Evolutionary conservation across 768 basidiomycete genomes (phyloP), one percentile per base, ranked within the genome.

Genomic region (Rhodotorula graminis): DNA sequence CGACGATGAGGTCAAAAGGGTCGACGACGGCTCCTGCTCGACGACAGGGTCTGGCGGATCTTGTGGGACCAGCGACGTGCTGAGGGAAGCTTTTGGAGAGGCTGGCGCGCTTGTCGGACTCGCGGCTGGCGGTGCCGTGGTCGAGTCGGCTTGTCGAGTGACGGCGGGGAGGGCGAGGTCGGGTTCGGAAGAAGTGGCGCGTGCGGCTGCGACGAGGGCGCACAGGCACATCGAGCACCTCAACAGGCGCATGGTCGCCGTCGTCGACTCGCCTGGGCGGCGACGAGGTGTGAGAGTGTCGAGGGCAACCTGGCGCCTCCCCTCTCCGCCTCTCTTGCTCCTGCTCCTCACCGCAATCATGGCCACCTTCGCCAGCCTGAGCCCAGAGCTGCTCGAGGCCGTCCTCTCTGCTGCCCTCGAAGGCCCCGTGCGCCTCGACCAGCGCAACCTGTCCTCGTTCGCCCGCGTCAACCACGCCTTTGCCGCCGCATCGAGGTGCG

Each of bases 371-470:
- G 18, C 10, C 19, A 18, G 6, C 3, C 50, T 68, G 37, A 27
- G 59, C 33, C 59, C 59, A 33, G 67, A 68, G 42, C 59, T 68
- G 10, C 15, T 68, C 60, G 50, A 61, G 10, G 2, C 16, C 16
- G 27, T 68, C 49, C 27, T 68, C 52, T 14, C 10, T 1, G 0
- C 2, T 37, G 31, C 60, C n/a, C 67, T 53, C 49, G 67, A 68
- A 40, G 52, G 67, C 9, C 31, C 58, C 3, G 2, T n/a, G 3
- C 67, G 25, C 27, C 33, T 31, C 67, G 52, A 15, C 29, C 40
- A 29, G 27, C 40, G 27, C 37, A 68, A 21, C 37, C 58, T 59
- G 40, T 40, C 23, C 25, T 14, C 23, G 37, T 19, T 42, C 21
- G 5, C 10, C 11, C 1, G 6, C 9, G 58, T 59, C 37, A 25